A percentile compares a stretch with the other conserved stretches of the same genome.
Conservation (phyloP, 2,329 filamentous ascomycete genomes). For the Microsporum audouinii region DNA sequence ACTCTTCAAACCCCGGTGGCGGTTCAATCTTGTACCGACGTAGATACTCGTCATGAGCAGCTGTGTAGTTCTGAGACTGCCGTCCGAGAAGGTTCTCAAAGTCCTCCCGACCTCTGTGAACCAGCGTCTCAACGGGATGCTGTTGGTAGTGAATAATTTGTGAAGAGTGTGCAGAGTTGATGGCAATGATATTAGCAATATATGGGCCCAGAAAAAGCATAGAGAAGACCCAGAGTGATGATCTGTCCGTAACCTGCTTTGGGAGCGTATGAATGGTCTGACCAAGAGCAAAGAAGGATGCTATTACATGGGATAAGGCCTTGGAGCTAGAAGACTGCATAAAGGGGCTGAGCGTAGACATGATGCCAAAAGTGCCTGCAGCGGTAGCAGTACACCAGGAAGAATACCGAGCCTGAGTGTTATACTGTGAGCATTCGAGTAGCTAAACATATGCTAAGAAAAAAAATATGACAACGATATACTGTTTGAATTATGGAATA, state of each 20-base stretch:
- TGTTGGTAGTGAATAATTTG: not conserved
- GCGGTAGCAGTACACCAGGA: slow-evolving; percentile 6
- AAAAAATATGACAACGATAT: not conserved
- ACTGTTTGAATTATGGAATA: slow-evolving; percentile 10
- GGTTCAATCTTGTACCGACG: slow-evolving; percentile 7
- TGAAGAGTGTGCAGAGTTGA: not conserved
- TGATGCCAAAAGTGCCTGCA: slow-evolving; percentile 6
- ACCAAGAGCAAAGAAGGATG: slow-evolving; percentile 7
- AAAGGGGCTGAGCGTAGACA: slow-evolving; percentile 7
- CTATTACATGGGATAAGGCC: not conserved
- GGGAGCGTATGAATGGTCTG: slow-evolving; percentile 7
- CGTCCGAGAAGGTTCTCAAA: slow-evolving; percentile 2
- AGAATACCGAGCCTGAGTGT: not conserved
- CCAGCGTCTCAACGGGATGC: slow-evolving; percentile 7
- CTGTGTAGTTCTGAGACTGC: slow-evolving; percentile 7
- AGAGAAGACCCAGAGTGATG: slow-evolving; percentile 6
- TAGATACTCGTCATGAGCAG: slow-evolving; percentile 7
- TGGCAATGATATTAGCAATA: slow-evolving; percentile 2
- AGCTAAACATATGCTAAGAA: not conserved
- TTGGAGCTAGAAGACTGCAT: slow-evolving; percentile 1
- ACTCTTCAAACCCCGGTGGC: slow-evolving; percentile 8
- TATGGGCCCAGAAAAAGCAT: slow-evolving; percentile 4
- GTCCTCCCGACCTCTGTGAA: not conserved
- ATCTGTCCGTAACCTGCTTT: slow-evolving; percentile 1
- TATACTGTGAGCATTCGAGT: not conserved